Percentiles rank a stretch among this genome's conserved stretches.
Evolutionary conservation across 192 early-diverging fungal species (phyloP).

Genomic region (Coemansia sp.): DNA sequence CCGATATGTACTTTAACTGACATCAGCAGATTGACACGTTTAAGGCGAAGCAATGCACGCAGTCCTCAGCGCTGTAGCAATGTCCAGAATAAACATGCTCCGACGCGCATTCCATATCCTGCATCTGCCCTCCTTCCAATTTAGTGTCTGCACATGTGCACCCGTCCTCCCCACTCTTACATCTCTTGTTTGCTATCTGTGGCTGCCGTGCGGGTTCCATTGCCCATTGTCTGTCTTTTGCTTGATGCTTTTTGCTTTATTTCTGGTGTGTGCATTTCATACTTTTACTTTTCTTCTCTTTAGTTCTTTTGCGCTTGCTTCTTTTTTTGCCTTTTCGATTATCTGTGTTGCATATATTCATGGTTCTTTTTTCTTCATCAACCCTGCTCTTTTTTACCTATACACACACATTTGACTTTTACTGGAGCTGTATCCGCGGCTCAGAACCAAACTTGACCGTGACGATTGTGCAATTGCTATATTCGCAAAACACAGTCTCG

Average conservation of each 20-base stretch:
- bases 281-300: neutral
- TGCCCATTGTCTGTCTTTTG: neutral
- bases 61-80: constrained; percentile 10
- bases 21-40: neutral
- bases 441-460: neutral
- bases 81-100: constrained; percentile 3
- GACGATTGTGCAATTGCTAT: neutral
- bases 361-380: neutral
- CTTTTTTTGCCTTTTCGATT: neutral
- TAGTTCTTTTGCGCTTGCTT: neutral
- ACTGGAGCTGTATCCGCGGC: neutral
- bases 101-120: constrained; percentile 1
- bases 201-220: neutral
- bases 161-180: neutral
- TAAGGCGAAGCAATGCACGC: constrained; percentile 4
- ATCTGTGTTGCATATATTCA: neutral
- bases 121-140: constrained; percentile 5
- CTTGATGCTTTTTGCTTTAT: neutral
- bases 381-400: neutral
- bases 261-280: neutral
- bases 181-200: constrained; percentile 1
- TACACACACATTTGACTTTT: neutral
- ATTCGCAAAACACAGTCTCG: neutral
- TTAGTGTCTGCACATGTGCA: constrained; percentile 6
- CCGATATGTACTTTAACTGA: neutral